Evolutionary conservation across 78 protist genomes (phyloP).

Genomic region (Dictyostelium citrinum): DNA sequence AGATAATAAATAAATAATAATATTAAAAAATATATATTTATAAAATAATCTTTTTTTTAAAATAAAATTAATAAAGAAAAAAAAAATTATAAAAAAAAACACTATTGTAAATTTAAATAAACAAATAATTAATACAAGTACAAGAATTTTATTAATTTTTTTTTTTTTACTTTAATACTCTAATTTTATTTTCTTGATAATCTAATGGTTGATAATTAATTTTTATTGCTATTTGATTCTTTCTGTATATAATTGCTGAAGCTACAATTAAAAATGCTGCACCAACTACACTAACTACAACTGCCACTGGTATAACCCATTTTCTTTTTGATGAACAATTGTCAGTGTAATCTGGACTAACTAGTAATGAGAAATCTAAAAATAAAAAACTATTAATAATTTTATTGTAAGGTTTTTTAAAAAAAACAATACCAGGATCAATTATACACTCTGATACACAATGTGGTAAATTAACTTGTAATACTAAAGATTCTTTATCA

Average conservation of each 20-base stretch:
- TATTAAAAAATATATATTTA: neutral
- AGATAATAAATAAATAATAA: neutral
- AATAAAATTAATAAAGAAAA: neutral
- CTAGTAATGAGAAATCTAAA: neutral
- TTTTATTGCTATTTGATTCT: neutral
- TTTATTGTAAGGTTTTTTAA: too few species aligned
- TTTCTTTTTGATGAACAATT: neutral
- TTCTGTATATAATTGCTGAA: neutral
- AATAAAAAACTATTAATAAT: neutral
- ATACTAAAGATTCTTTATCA: neutral
- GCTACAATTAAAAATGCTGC: neutral
- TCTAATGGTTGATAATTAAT: neutral
- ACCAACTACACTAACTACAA: neutral
- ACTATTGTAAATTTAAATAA: neutral
- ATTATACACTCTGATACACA: neutral
- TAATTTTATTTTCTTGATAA: neutral
- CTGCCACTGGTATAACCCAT: neutral
- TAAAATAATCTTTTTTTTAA: neutral
- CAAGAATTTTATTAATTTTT: too few species aligned
- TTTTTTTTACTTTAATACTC: neutral
- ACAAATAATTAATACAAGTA: too few species aligned
- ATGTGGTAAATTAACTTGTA: neutral
- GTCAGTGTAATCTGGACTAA: neutral
- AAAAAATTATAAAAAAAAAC: neutral
- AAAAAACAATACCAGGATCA: neutral